Evolutionary conservation across 176 grass and related monocot species (phyloP).

Genomic region (Oryza brachyantha): DNA sequence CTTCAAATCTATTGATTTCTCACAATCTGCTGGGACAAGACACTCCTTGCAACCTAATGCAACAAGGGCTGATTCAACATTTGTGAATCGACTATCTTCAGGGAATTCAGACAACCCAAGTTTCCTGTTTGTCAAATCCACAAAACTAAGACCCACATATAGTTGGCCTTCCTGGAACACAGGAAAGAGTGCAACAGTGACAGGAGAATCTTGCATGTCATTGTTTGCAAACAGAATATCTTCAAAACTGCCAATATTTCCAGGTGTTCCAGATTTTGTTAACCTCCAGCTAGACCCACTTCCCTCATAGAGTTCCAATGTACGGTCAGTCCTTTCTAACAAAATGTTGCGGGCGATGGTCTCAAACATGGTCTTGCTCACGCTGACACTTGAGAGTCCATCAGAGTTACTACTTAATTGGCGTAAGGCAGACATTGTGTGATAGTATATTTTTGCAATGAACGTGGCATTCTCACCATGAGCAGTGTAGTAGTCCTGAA

Average conservation of each 20-base stretch:
- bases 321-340: slow-evolving; percentile 81
- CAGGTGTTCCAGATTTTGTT: slow-evolving; percentile 89
- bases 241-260: slow-evolving; percentile 95
- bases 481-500: slow-evolving; percentile 93
- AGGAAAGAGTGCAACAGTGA: slow-evolving; percentile 75
- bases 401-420: slow-evolving; percentile 70
- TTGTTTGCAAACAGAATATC: slow-evolving; percentile 97
- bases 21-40: slow-evolving; percentile 74
- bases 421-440: slow-evolving; percentile 81
- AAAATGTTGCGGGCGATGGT: slow-evolving; percentile 86
- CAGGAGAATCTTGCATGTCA: slow-evolving; percentile 92
- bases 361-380: slow-evolving; percentile 93
- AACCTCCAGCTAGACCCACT: slow-evolving; percentile 90
- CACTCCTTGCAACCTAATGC: slow-evolving; percentile 95
- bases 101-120: slow-evolving; percentile 87
- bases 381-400: slow-evolving; percentile 76
- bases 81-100: slow-evolving; percentile 89
- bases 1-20: slow-evolving; percentile 69
- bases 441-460: slow-evolving; percentile 90
- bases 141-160: slow-evolving; percentile 80
- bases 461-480: slow-evolving; percentile 92
- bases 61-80: slow-evolving; percentile 85
- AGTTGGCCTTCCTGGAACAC: slow-evolving; percentile 66
- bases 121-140: slow-evolving; percentile 83
- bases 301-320: slow-evolving; percentile 89